Conservation (phyloP, 768 basidiomycete species). For the Amanita molliuscula region DNA sequence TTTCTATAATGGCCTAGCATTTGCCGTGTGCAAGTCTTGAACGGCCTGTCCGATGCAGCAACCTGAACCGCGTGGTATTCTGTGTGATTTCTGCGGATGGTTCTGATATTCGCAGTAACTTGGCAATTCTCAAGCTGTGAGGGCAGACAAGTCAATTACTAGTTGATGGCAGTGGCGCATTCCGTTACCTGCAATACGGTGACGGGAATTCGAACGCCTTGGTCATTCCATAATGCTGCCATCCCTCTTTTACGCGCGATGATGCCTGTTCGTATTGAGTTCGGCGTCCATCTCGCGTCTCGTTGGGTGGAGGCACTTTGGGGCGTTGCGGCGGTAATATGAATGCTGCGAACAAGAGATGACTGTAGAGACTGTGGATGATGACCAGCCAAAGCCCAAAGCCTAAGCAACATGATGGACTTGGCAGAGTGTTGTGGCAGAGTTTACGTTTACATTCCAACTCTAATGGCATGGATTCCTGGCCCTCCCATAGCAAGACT, state of each 20-base stretch:
- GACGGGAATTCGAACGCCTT: slow-evolving; percentile 80
- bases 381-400: slow-evolving; percentile 35
- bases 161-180: background rate
- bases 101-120: slow-evolving; percentile 71
- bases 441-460: slow-evolving; percentile 10
- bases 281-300: slow-evolving; percentile 55
- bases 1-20: slow-evolving; percentile 88
- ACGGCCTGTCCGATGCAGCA: slow-evolving; percentile 67
- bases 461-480: slow-evolving; percentile 68
- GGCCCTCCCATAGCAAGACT: slow-evolving; percentile 46
- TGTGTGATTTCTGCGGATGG: slow-evolving; percentile 51
- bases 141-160: slow-evolving; percentile 1
- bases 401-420: slow-evolving; percentile 31
- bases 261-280: slow-evolving; percentile 81
- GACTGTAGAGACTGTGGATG: slow-evolving; percentile 17
- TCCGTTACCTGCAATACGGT: slow-evolving; percentile 82
- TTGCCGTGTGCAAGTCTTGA: slow-evolving; percentile 62
- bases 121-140: slow-evolving; percentile 77
- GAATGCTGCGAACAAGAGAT: slow-evolving; percentile 27
- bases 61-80: slow-evolving; percentile 92
- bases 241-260: slow-evolving; percentile 95
- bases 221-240: slow-evolving; percentile 87
- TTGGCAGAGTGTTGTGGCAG: slow-evolving; percentile 13
- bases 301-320: slow-evolving; percentile 16
- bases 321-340: slow-evolving; percentile 23